These are phyloP conservation scores for Paramecium pentaurelia DNA, from an alignment of 73 alveolate species.

Conservation along the genomic window DNA sequence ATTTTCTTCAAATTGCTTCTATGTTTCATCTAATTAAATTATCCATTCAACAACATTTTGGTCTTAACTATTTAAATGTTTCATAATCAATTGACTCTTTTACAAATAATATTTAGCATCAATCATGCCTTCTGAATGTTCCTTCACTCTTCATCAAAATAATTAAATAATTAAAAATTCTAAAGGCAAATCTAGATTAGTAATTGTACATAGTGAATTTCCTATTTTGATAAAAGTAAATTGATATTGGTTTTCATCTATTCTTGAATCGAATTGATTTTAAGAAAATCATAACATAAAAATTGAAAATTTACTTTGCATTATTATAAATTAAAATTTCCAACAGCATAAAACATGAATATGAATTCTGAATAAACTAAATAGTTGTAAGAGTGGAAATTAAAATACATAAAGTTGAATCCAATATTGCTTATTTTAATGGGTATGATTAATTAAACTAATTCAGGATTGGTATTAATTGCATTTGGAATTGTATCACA, in stretches of 20 bases:
- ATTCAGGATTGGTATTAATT: background rate
- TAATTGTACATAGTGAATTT: background rate
- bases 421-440: background rate
- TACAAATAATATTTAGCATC: background rate
- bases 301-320: background rate
- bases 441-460: background rate
- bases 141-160: background rate
- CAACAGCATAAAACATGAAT: background rate
- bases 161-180: background rate
- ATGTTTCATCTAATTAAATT: background rate
- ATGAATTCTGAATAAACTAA: background rate
- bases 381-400: background rate
- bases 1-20: background rate
- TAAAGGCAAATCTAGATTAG: background rate
- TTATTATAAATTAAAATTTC: background rate
- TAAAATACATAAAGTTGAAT: background rate
- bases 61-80: background rate
- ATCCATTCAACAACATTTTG: too few species aligned
- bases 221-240: background rate
- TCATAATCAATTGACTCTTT: background rate
- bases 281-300: background rate
- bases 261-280: background rate
- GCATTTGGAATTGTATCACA: constrained; percentile 13
- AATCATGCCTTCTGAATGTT: background rate
- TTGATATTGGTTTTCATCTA: background rate